Conservation (phyloP, 768 basidiomycete species). For the Russula vinacea region DNA sequence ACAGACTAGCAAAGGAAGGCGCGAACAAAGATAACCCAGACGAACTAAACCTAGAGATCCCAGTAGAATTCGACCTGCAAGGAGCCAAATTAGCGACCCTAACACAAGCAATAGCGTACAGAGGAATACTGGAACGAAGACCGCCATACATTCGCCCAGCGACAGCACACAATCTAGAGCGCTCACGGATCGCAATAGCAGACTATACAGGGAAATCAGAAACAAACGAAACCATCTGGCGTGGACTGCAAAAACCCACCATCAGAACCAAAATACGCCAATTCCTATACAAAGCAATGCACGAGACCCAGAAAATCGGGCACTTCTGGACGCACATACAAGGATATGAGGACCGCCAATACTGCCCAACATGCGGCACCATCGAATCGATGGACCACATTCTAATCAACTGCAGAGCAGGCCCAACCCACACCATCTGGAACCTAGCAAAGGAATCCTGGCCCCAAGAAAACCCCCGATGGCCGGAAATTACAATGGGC, state of each 20-base stretch:
- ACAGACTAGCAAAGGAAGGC: not conserved
- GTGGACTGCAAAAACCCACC: fast-evolving
- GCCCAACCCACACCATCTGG: no score
- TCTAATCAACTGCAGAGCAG: no score
- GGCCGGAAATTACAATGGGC: no score
- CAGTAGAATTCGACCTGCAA: not conserved
- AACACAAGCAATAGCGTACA: not conserved
- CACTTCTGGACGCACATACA: not conserved
- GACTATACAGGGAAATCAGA: not conserved
- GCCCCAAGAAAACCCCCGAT: no score
- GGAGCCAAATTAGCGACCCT: not conserved
- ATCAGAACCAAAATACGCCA: not conserved
- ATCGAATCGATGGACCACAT: no score
- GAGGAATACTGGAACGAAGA: not conserved
- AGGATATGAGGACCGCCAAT: not conserved
- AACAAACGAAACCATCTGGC: not conserved
- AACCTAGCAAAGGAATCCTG: no score
- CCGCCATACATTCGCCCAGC: no score
- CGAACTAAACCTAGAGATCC: no score
- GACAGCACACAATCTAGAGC: no score
- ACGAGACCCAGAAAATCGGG: not conserved
- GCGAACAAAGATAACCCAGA: no score
- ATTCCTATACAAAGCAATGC: not conserved
- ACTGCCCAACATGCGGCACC: not conserved
- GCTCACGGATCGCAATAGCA: not conserved